Evolutionary conservation across 768 basidiomycete genomes (phyloP).

Genomic region (Collybia sordida): DNA sequence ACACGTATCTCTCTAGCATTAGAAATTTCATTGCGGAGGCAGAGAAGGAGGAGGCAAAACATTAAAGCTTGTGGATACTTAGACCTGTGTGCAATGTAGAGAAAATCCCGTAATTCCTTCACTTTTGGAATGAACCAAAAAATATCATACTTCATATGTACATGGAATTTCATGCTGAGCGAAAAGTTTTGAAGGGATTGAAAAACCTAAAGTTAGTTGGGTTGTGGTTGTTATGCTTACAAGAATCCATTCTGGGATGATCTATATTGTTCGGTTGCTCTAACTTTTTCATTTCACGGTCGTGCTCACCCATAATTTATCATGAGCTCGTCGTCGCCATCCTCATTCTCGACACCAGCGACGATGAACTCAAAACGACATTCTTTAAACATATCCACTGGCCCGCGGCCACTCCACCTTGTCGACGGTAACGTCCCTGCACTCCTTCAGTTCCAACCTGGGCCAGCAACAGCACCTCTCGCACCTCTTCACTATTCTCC

Average conservation of each 20-base stretch:
- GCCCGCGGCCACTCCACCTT: conserved; percentile 50
- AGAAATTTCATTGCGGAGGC: conserved; percentile 79
- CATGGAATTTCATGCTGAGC: background rate
- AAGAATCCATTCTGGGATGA: background rate
- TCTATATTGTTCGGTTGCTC: background rate
- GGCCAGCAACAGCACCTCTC: conserved; percentile 15
- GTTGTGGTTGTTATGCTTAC: background rate
- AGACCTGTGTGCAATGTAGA: conserved; percentile 3
- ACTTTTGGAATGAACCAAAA: too few species aligned
- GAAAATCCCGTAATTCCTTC: too few species aligned
- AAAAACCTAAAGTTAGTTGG: background rate
- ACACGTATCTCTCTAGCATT: conserved; percentile 60
- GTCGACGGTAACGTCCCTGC: conserved; percentile 30
- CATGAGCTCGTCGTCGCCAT: conserved; percentile 10
- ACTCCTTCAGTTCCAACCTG: conserved; percentile 2
- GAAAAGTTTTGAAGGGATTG: background rate
- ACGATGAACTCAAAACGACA: conserved; percentile 23
- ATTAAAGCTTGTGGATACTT: conserved; percentile 30
- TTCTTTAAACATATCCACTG: conserved; percentile 28
- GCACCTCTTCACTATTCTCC: conserved; percentile 14
- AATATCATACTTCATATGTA: too few species aligned
- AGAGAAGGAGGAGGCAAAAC: conserved; percentile 67
- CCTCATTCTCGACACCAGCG: conserved; percentile 7
- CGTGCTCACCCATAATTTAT: conserved; percentile 1
- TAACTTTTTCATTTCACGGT: background rate